phyloP scores from a whole-genome alignment of 306 rosid genomes.

The Inga laurina region DNA sequence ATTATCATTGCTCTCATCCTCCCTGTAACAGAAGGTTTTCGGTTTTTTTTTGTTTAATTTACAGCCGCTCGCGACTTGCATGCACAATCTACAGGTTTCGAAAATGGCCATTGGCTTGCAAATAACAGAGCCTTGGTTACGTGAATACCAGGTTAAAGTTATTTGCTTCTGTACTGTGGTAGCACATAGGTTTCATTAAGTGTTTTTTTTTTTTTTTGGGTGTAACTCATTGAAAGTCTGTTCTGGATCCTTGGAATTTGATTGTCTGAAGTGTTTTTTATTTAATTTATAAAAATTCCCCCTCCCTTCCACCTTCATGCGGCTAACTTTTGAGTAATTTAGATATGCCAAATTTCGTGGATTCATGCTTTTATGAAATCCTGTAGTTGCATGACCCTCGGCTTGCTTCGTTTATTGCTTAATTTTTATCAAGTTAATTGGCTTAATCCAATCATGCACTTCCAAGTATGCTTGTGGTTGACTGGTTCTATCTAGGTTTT shows the following conservation, averaged over 20 bases:
- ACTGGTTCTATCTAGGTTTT: neutral
- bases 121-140: slow-evolving; percentile 98
- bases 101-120: slow-evolving; percentile 95
- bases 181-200: neutral
- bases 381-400: neutral
- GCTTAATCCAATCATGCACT: slow-evolving; percentile 4
- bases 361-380: neutral
- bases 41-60: slow-evolving; percentile 24
- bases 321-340: neutral
- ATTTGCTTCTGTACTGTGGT: slow-evolving; percentile 17
- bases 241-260: neutral
- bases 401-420: neutral
- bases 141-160: slow-evolving; percentile 89
- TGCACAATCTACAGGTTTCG: slow-evolving; percentile 80
- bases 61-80: slow-evolving; percentile 94
- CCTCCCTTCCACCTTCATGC: neutral
- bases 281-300: neutral
- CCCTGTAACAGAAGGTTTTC: neutral
- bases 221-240: neutral
- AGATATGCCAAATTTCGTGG: neutral
- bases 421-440: neutral
- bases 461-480: neutral
- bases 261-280: neutral
- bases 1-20: neutral
- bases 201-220: neutral